Evolutionary conservation across 2,329 filamentous ascomycete genomes (phyloP).

Genomic region (Xylariaceae sp.): DNA sequence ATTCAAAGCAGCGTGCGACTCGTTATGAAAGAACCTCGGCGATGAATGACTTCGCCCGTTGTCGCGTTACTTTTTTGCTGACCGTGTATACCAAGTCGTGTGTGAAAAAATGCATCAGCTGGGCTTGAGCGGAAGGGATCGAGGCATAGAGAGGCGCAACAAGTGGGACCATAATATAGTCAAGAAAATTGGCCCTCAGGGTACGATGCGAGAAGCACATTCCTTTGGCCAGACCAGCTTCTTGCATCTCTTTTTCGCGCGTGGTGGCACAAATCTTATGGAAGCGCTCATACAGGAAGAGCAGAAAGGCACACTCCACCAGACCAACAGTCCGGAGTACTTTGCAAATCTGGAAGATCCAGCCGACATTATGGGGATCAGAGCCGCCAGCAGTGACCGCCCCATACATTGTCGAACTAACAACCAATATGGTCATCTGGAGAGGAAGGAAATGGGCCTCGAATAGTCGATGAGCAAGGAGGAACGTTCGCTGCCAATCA

Average conservation of each 20-base stretch:
- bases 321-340: conserved; percentile 58
- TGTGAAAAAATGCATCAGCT: conserved; percentile 67
- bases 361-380: conserved; percentile 51
- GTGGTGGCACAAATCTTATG: conserved; percentile 57
- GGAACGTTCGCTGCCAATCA: conserved; percentile 53
- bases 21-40: conserved; percentile 44
- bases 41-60: conserved; percentile 44
- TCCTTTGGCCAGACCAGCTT: conserved; percentile 58
- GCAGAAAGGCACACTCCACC: conserved; percentile 57
- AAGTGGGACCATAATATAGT: conserved; percentile 62
- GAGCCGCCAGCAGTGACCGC: conserved; percentile 48
- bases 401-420: conserved; percentile 59
- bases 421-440: conserved; percentile 61
- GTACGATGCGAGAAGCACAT: conserved; percentile 62
- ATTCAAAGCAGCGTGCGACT: conserved; percentile 13
- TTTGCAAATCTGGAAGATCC: conserved; percentile 58
- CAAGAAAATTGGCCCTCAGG: conserved; percentile 53
- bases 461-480: conserved; percentile 63
- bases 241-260: conserved; percentile 63
- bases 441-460: conserved; percentile 69
- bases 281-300: conserved; percentile 64
- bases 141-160: conserved; percentile 65
- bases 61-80: conserved; percentile 62
- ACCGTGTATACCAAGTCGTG: conserved; percentile 66
- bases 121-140: conserved; percentile 63